Evolutionary conservation across 352 stramenopile genomes (phyloP).

Genomic region (Globisporangium apiculatum): DNA sequence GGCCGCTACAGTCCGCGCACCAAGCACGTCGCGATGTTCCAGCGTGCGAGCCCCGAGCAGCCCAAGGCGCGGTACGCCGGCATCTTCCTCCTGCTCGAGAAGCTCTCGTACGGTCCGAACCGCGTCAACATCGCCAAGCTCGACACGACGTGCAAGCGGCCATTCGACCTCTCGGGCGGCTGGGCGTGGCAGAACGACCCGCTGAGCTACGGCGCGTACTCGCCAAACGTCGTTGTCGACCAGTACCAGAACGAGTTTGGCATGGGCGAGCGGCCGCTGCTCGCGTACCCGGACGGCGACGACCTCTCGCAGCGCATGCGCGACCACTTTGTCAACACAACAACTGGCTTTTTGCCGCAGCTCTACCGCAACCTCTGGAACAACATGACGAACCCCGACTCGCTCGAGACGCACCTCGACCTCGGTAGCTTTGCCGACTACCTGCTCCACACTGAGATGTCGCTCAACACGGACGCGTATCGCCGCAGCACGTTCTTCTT

Average conservation of each 20-base stretch:
- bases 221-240: slow-evolving; percentile 71
- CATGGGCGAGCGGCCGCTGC: slow-evolving; percentile 33
- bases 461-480: too few relatives aligned
- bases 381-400: slow-evolving; percentile 63
- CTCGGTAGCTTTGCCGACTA: too few relatives aligned
- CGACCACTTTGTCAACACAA: slow-evolving; percentile 44
- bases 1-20: slow-evolving; percentile 59
- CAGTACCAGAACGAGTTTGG: slow-evolving; percentile 75
- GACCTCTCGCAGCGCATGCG: slow-evolving; percentile 53
- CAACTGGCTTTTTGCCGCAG: slow-evolving; percentile 38
- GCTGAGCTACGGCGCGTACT: slow-evolving; percentile 54
- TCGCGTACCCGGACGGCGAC: slow-evolving; percentile 24
- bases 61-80: slow-evolving; percentile 28
- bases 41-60: too few relatives aligned
- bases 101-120: slow-evolving; percentile 62
- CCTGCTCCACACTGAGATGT: too few relatives aligned
- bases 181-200: slow-evolving; percentile 82
- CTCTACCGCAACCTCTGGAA: slow-evolving; percentile 46
- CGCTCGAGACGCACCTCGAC: slow-evolving; percentile 18
- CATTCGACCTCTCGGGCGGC: slow-evolving; percentile 43
- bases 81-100: slow-evolving; percentile 74
- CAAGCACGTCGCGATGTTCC: slow-evolving; percentile 29
- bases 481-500: slow-evolving; percentile 44
- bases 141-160: slow-evolving; percentile 28
- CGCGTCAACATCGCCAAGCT: slow-evolving; percentile 57